phyloP scores from a whole-genome alignment of 257 asterid species.

The Henckelia pumila region DNA sequence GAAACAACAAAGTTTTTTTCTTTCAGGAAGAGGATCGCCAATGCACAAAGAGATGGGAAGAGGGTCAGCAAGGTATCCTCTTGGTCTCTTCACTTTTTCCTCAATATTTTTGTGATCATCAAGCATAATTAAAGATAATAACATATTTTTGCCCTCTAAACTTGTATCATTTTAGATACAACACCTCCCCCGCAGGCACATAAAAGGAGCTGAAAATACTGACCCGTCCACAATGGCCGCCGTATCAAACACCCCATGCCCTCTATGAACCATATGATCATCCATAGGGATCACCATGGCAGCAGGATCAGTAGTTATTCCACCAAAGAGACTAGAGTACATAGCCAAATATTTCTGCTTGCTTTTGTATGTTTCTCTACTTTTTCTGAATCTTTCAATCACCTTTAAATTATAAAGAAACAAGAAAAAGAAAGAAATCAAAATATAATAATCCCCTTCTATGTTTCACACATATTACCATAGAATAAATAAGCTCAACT shows the following conservation, averaged over 20 bases:
- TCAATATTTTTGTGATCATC: too few species aligned
- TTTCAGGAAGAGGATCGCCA: too few species aligned
- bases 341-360: slow-evolving; percentile 75
- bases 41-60: too few species aligned
- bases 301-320: slow-evolving; percentile 79
- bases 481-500: background rate
- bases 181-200: too few species aligned
- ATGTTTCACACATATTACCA: background rate
- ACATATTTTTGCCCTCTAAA: too few species aligned
- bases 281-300: slow-evolving; percentile 94
- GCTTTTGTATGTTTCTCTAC: slow-evolving; percentile 46
- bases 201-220: slow-evolving; percentile 26
- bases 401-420: slow-evolving; percentile 43
- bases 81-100: too few species aligned
- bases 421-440: background rate
- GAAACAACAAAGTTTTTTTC: too few species aligned
- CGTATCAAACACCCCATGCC: slow-evolving; percentile 95
- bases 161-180: too few species aligned
- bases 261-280: slow-evolving; percentile 96
- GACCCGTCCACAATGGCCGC: slow-evolving; percentile 84
- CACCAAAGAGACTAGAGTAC: slow-evolving; percentile 86
- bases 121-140: too few species aligned
- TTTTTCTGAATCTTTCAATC: slow-evolving; percentile 52
- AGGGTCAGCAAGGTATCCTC: too few species aligned
- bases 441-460: background rate